phyloP scores from a whole-genome alignment of 176 grass and related monocot species.

The Tillandsia fasciculata region DNA sequence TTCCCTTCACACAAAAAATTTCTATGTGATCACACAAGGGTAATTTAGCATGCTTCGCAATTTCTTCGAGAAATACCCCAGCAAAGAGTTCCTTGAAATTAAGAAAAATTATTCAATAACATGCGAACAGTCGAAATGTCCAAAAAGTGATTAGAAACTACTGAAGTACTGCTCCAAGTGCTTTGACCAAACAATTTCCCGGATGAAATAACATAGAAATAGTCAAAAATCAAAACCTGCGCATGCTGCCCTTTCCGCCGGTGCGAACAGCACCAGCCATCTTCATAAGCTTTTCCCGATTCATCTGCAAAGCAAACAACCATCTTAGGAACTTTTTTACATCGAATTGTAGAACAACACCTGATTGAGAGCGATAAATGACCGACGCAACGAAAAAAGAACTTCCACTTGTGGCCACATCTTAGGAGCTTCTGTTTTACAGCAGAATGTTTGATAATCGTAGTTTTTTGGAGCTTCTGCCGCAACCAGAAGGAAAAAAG shows the following conservation, averaged over 20 bases:
- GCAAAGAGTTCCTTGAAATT: too few species aligned
- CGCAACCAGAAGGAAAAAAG: too few species aligned
- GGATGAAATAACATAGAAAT: background rate
- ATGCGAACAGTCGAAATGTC: background rate
- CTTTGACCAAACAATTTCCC: background rate
- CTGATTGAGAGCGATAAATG: background rate
- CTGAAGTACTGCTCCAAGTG: background rate
- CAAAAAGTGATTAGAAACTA: background rate
- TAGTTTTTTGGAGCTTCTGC: too few species aligned
- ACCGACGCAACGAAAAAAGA: too few species aligned
- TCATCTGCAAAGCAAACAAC: constrained; percentile 47
- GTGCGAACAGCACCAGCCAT: constrained; percentile 85
- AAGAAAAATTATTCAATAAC: too few species aligned
- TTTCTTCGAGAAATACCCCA: too few species aligned
- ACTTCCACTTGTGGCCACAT: too few species aligned
- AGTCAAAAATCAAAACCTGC: constrained; percentile 44
- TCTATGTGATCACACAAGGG: too few species aligned
- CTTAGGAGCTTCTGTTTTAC: too few species aligned
- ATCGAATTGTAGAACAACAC: background rate
- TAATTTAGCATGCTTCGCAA: too few species aligned
- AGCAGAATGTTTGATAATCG: too few species aligned
- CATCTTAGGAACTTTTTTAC: background rate
- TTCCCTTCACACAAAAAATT: too few species aligned
- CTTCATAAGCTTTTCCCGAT: constrained; percentile 80
- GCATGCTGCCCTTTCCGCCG: constrained; percentile 84